Percentiles rank a stretch among this genome's conserved stretches.
phyloP scores from a whole-genome alignment of 768 basidiomycete species.

The Auricularia sp. region DNA sequence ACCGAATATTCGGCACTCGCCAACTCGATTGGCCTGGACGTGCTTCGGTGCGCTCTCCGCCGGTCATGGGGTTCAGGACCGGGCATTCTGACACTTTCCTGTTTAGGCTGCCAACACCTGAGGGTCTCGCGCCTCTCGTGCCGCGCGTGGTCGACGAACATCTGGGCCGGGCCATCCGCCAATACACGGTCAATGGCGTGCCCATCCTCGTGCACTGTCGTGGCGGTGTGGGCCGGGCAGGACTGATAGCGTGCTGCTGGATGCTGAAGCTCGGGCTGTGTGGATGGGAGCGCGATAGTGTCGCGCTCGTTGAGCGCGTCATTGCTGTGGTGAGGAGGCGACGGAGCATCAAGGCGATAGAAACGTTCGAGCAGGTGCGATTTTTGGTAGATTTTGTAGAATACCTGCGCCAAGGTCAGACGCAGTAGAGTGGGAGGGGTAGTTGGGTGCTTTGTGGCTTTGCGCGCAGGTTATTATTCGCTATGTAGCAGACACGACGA shows the following conservation, averaged over 20 bases:
- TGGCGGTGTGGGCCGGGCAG: conserved; percentile 90
- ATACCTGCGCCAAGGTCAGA: conserved; percentile 27
- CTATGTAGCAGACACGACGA: neutral
- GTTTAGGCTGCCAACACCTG: conserved; percentile 74
- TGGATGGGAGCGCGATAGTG: conserved; percentile 45
- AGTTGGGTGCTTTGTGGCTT: neutral
- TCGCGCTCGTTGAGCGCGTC: conserved; percentile 62
- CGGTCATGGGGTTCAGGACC: conserved; percentile 5
- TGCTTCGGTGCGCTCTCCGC: conserved; percentile 50
- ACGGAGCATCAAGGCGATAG: conserved; percentile 82
- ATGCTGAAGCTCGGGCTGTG: conserved; percentile 85
- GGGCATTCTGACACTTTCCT: neutral
- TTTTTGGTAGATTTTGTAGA: conserved; percentile 74
- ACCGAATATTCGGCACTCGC: conserved; percentile 59
- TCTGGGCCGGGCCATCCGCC: conserved; percentile 52
- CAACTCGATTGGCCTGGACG: conserved; percentile 55
- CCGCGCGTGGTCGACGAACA: conserved; percentile 52
- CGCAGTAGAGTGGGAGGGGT: neutral
- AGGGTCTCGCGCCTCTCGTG: conserved; percentile 71
- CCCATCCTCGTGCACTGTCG: conserved; percentile 82
- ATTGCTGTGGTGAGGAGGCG: conserved; percentile 65
- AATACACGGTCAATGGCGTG: conserved; percentile 64
- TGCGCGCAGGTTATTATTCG: neutral
- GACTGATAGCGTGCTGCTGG: conserved; percentile 88
- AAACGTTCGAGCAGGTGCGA: conserved; percentile 86